Evolutionary conservation across 805 yeast genomes (phyloP), one percentile per base, ranked within the genome.

Genomic region (Scheffersomyces lignosus): DNA sequence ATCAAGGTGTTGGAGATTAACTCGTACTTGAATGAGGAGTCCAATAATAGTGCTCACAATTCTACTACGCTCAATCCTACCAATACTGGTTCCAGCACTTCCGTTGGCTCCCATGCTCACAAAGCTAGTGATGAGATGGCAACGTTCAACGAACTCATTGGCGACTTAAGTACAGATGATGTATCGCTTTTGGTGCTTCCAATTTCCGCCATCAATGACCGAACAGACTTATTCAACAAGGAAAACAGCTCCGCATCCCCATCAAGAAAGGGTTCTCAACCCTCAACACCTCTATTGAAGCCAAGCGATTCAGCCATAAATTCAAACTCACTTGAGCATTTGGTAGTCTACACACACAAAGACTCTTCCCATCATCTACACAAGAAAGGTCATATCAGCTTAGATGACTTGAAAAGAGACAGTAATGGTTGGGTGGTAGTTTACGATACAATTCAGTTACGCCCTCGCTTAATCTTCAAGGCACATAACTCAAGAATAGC

Each of bases 1-100:
- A 58, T 91, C 28, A 66, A 67, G 41, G 60, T 66, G 9, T 48
- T 70, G 33, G 68, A 66, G 27, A 44, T 61, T 6, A 52, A 57
- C 20, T 22, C 34, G 3, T 42, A 32, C 22, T 7, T 23, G 18
- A 16, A 8, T 12, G 24, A 20, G 10, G 10, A 6, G 15, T 7
- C 8, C 7, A n/a, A n/a, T n/a, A n/a, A n/a, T n/a, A n/a, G n/a
- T n/a, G n/a, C n/a, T n/a, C n/a, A n/a, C n/a, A n/a, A n/a, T n/a
- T 20, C 24, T 20, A 20, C 24, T 20, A 10, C 24, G 10, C 7
- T 7, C 10, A 20, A 20, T 20, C 10, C 10, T 7, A 20, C 24
- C 24, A 25, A n/a, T 18, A 5, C n/a, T 18, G 36, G 30, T 15
- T 32, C 8, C 5, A 33, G 12, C 7, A 15, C 26, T 1, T 10